Evolutionary conservation across 345 rosid species (phyloP).

Genomic region (Brassica rapa): DNA sequence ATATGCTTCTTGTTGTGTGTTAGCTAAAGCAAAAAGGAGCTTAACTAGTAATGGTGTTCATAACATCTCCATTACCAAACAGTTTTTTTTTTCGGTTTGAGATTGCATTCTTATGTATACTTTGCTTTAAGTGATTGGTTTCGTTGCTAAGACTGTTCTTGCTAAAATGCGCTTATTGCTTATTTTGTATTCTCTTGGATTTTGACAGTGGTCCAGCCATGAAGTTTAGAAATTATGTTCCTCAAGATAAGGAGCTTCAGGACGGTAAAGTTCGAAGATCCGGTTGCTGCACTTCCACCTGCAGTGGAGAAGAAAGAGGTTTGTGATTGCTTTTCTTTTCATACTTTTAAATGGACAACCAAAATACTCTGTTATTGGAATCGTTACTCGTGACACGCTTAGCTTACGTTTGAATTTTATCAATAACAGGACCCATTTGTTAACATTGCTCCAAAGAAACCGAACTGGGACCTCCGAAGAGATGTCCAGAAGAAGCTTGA

Average conservation of each 20-base stretch:
- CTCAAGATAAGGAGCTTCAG: constrained; percentile 89
- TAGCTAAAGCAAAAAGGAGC: too few relatives aligned
- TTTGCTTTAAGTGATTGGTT: background rate
- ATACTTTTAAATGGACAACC: background rate
- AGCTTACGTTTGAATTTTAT: background rate
- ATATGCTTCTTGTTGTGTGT: too few relatives aligned
- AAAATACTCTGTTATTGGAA: background rate
- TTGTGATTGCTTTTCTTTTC: constrained; percentile 1
- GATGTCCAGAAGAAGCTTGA: constrained; percentile 95
- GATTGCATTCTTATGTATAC: too few relatives aligned
- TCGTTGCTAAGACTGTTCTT: background rate
- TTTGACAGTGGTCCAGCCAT: constrained; percentile 56
- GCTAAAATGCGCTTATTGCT: constrained; percentile 3
- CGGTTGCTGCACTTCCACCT: constrained; percentile 55
- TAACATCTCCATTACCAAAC: too few relatives aligned
- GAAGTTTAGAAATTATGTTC: constrained; percentile 95
- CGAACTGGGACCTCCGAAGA: constrained; percentile 94
- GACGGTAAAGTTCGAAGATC: constrained; percentile 86
- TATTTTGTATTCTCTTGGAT: constrained; percentile 16
- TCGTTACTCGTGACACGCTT: background rate
- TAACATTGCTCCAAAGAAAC: constrained; percentile 96
- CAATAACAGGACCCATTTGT: constrained; percentile 73
- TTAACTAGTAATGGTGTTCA: too few relatives aligned
- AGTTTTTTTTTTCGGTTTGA: too few relatives aligned
- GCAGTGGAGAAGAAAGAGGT: constrained; percentile 72